Evolutionary conservation across 495 filamentous ascomycete genomes (phyloP).

Genomic region (Rhypophila decipiens): DNA sequence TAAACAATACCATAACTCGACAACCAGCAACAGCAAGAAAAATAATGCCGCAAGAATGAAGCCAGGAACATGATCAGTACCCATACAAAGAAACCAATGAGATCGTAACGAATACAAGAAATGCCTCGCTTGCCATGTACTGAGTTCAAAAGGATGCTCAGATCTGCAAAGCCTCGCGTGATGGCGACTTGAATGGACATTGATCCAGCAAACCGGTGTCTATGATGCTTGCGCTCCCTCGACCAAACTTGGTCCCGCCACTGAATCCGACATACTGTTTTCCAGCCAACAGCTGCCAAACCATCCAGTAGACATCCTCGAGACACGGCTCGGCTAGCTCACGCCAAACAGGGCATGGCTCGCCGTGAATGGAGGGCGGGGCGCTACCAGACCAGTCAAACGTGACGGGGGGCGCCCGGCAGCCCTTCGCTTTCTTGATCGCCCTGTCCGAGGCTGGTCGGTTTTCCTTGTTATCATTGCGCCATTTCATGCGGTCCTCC

Average conservation of each 20-base stretch:
- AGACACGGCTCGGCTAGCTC: conserved; percentile 15
- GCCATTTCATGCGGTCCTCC: conserved; percentile 13
- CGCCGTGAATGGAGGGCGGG: conserved; percentile 12
- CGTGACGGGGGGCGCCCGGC: conserved; percentile 5
- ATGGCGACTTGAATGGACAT: conserved; percentile 15
- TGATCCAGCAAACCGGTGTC: background rate
- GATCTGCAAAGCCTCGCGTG: conserved; percentile 7
- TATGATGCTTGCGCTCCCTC: background rate
- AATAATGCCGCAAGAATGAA: too few relatives aligned
- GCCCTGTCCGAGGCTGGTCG: conserved; percentile 2
- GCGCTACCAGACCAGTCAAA: conserved; percentile 10
- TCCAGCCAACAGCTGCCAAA: conserved; percentile 17
- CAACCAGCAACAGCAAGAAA: too few relatives aligned
- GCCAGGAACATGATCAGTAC: too few relatives aligned
- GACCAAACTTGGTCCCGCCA: conserved; percentile 15
- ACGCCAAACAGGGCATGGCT: conserved; percentile 14
- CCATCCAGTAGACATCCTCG: conserved; percentile 24
- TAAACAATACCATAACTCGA: too few relatives aligned
- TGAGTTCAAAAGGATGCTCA: too few relatives aligned
- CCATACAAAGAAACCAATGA: too few relatives aligned
- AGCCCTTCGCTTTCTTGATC: background rate
- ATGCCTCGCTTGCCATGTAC: too few relatives aligned
- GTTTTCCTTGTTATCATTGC: conserved; percentile 2
- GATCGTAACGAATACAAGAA: too few relatives aligned
- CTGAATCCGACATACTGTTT: conserved; percentile 17